Conservation (phyloP, 305 asterid species). For the Fraxinus greggii region DNA sequence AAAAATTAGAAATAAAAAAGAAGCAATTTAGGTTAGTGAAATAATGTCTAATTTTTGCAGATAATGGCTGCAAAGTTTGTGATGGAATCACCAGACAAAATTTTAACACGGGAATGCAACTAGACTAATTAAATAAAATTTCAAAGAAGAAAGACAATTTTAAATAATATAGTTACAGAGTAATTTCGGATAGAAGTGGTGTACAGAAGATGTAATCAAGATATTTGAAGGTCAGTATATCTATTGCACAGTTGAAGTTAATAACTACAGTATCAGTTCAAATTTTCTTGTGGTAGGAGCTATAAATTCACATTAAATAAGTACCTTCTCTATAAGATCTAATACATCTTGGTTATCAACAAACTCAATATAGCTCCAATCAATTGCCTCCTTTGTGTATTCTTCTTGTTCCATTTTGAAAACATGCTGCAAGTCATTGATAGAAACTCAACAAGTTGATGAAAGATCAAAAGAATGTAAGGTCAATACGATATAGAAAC, state of each 20-base stretch:
- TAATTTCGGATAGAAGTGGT: not conserved
- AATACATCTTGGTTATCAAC: conserved; percentile 96
- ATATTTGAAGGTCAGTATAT: not conserved
- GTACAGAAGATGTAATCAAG: not conserved
- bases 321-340: conserved; percentile 96
- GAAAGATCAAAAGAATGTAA: conserved; percentile 12
- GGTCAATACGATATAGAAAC: conserved; percentile 18
- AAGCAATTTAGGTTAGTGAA: not conserved
- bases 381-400: conserved; percentile 83
- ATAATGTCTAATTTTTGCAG: not conserved
- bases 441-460: conserved; percentile 33
- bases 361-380: conserved; percentile 99
- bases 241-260: not conserved
- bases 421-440: conserved; percentile 70
- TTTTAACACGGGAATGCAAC: not conserved
- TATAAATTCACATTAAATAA: conserved; percentile 21
- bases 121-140: not conserved
- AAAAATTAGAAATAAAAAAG: not conserved
- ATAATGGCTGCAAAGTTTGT: not conserved
- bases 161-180: not conserved
- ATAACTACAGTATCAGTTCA: conserved; percentile 13
- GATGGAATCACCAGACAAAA: not conserved
- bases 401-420: conserved; percentile 99
- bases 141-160: not conserved
- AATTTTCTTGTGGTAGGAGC: not conserved